Evolutionary conservation across 192 early-diverging fungal species (phyloP).

Genomic region (Coemansia sp.): DNA sequence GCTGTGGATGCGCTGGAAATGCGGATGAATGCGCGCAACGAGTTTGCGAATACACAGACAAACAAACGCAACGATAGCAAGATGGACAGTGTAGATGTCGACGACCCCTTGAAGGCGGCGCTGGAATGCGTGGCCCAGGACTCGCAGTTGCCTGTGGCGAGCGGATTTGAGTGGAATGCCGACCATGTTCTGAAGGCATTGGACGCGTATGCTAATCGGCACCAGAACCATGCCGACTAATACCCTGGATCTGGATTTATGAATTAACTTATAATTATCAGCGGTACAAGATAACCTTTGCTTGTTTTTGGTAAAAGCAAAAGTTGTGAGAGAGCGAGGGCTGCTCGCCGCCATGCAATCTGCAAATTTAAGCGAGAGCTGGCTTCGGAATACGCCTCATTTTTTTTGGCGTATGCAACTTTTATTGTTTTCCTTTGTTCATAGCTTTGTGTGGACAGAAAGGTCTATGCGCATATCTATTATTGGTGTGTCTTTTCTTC

Average conservation of each 20-base stretch:
- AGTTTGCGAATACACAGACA: neutral
- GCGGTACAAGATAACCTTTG: neutral
- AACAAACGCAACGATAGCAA: constrained; percentile 35
- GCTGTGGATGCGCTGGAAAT: constrained; percentile 32
- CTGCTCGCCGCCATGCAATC: constrained; percentile 6
- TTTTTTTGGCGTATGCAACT: constrained; percentile 10
- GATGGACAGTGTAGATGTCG: constrained; percentile 18
- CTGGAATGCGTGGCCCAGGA: constrained; percentile 27
- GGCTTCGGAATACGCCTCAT: constrained; percentile 16
- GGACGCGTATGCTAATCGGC: constrained; percentile 20
- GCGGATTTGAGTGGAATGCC: constrained; percentile 38
- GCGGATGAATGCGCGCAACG: constrained; percentile 4
- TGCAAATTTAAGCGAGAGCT: constrained; percentile 36
- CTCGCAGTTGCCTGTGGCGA: constrained; percentile 2
- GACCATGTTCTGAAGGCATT: constrained; percentile 37
- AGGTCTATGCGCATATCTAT: constrained; percentile 2
- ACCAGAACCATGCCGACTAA: constrained; percentile 1
- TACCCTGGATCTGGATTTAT: too few relatives aligned
- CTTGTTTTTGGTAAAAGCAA: constrained; percentile 6
- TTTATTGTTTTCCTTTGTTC: constrained; percentile 5
- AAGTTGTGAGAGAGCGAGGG: neutral
- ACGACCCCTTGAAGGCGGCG: constrained; percentile 24
- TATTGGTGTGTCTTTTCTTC: neutral
- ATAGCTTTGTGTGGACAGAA: constrained; percentile 2
- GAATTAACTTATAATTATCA: too few relatives aligned